Evolutionary conservation across 1,139 yeast species (phyloP).

Genomic region (Hemisphaericaspora xylofermentans): DNA sequence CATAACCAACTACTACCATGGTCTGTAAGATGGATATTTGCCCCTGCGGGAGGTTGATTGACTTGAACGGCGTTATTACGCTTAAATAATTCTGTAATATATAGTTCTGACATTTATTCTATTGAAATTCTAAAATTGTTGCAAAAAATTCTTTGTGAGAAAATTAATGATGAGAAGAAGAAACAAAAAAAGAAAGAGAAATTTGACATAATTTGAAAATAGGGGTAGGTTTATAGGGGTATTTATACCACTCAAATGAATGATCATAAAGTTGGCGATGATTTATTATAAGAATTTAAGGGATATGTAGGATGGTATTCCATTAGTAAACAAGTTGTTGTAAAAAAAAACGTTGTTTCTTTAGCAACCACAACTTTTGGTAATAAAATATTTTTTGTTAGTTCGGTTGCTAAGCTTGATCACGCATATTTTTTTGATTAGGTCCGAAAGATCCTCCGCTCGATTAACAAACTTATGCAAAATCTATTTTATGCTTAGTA

Average conservation of each 20-base stretch:
- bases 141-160: neutral
- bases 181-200: neutral
- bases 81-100: slow-evolving; percentile 10
- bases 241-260: slow-evolving; percentile 5
- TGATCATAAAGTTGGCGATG: too few species aligned
- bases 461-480: too few species aligned
- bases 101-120: slow-evolving; percentile 1
- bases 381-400: too few species aligned
- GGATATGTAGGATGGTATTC: too few species aligned
- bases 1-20: slow-evolving; percentile 73
- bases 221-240: slow-evolving; percentile 8
- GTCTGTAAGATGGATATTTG: slow-evolving; percentile 52
- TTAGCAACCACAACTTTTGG: too few species aligned
- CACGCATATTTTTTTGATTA: too few species aligned
- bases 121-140: slow-evolving; percentile 3
- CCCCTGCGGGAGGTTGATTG: slow-evolving; percentile 42
- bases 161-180: neutral
- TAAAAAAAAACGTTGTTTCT: too few species aligned
- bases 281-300: too few species aligned
- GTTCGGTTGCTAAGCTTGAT: too few species aligned
- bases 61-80: slow-evolving; percentile 49
- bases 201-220: slow-evolving; percentile 1
- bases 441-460: too few species aligned
- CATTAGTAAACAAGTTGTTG: too few species aligned
- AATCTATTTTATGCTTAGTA: too few species aligned